Evolutionary conservation across 441 rosid genomes (phyloP).

Genomic region (Capsella rubella): DNA sequence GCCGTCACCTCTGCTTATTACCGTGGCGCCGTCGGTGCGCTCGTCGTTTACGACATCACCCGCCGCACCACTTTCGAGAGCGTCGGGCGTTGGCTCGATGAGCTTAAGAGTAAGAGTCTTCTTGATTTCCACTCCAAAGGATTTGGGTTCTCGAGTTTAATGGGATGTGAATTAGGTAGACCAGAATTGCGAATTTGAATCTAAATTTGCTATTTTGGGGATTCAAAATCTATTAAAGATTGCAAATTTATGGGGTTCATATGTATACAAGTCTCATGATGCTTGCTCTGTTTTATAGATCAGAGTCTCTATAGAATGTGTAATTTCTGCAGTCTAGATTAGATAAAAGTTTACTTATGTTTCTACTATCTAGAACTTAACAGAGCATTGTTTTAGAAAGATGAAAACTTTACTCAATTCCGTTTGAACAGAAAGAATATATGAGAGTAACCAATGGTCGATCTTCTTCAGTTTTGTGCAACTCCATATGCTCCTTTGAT

Average conservation of each 20-base stretch:
- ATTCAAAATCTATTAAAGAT: background rate
- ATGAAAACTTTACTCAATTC: no score
- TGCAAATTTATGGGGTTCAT: background rate
- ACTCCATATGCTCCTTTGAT: background rate
- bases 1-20: constrained; percentile 77
- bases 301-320: background rate
- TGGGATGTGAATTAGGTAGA: constrained; percentile 22
- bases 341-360: background rate
- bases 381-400: background rate
- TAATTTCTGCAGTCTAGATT: background rate
- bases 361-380: background rate
- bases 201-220: background rate
- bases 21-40: constrained; percentile 75
- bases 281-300: background rate
- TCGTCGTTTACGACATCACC: constrained; percentile 63
- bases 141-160: background rate
- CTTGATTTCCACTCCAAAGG: background rate
- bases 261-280: no score
- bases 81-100: constrained; percentile 67
- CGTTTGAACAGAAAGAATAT: no score
- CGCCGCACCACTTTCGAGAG: constrained; percentile 61
- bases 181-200: constrained; percentile 1
- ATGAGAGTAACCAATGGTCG: no score
- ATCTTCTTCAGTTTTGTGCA: background rate
- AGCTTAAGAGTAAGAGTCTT: constrained; percentile 58